Base-by-base conservation (phyloP, 2,329 filamentous ascomycete genomes). In the Colletotrichum aenigma region DNA sequence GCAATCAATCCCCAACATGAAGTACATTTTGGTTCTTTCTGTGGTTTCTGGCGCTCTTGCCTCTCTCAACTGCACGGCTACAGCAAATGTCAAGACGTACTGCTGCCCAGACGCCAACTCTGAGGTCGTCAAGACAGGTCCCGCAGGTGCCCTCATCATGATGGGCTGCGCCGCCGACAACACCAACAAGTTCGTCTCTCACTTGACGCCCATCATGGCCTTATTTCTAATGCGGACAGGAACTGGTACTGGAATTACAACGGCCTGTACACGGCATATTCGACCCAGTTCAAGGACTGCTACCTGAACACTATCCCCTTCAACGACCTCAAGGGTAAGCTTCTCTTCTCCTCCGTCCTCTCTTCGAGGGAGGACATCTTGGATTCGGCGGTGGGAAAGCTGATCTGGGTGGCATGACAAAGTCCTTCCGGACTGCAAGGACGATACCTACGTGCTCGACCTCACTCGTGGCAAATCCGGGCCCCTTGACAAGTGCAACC, bases 241-340 rank as follows among this genome's bases (percentile, higher is more conserved):
- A 70, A 72, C 52, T 77, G 73, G 73, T 76, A 76, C 62, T 77
- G 76, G 76, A 76, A 77, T 70, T 77, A 76, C 61, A 77, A 77
- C 66, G 76, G 76, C 26, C 74, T 77, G 26, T 77, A 77, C 74
- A 76, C 74, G 4, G 36, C 76, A 9, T 77, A 73, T 62, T 76
- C 68, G 15, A 73, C 69, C n/a, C 58, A 77, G n/a, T 66, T 76
- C 65, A 76, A 69, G 32, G 70, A 77, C n/a, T 77, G 76, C 70
- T 66, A 70, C 36, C 73, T 76, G 52, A 73, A 71, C 58, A 76
- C 65, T 36, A 77, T 72, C 43, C 65, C 65, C 12, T 73, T 73
- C 69, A 75, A 74, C 61, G 74, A 76, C 38, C 69, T 77, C 48
- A 73, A 77, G 32, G 73, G 74, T 77, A 58, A 26, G 60, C 9